Base-by-base conservation (phyloP, 805 yeast species). In the Isabelozyma rhagii region DNA sequence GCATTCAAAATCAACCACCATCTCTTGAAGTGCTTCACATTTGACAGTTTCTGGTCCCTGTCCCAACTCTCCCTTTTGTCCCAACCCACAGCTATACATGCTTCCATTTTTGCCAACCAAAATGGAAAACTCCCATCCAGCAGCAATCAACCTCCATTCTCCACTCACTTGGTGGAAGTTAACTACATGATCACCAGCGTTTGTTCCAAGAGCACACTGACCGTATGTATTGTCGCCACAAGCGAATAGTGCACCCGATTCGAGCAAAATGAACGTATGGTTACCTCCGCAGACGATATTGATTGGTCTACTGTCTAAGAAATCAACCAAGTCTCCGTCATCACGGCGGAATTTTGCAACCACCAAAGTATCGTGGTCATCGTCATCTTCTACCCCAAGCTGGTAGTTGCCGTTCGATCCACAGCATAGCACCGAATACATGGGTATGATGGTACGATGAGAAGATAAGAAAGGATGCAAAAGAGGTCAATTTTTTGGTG, bases 401-500 rank as follows among this genome's bases (percentile, higher is more conserved):
- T 92, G 98, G 50, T 64, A 81, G 36, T 69, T 73, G 1, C 97
- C 97, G 66, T 92, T 92, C 2, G 97, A 90, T 0, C 98, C 98
- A 62, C 94, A 83, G 1, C 83, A 73, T 34, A 76, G 72, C 2
- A 83, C 61, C n/a, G 25, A 1, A 28, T 36, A 41, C 44, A 41
- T 21, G 44, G 25, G 25, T 21, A 6, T 21, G 25, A 6, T n/a
- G 4, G 6, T 13, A 27, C 44, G 44, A 41, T 1, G n/a, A 31
- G 25, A 21, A 13, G 36, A 10, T 31, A 31, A 15, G 17, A 15
- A 31, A 31, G n/a, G 36, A 31, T 31, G 36, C 36, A 31, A 31
- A 21, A 21, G 17, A 15, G 25, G 25, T 21, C 6, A 21, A 21
- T 21, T 21, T 21, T 21, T 15, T 15, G 17, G 6, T 21, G 6